phyloP scores from a whole-genome alignment of 345 rosid genomes.

The Trapa incisa region DNA sequence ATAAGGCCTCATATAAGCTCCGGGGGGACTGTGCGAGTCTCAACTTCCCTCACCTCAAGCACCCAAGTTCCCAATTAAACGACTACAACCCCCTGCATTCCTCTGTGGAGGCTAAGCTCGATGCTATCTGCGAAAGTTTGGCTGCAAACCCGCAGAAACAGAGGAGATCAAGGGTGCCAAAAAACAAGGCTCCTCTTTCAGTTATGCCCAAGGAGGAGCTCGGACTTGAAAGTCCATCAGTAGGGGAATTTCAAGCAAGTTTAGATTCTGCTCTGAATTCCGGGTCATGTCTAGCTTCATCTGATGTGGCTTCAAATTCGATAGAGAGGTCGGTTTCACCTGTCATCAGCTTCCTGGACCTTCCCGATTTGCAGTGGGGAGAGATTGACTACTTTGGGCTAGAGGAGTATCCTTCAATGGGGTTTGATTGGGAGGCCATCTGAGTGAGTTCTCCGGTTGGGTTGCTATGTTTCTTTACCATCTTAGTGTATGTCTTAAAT shows the following conservation, averaged over 20 bases:
- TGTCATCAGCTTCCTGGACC: constrained; percentile 36
- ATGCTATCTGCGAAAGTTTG: constrained; percentile 68
- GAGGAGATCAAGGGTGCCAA: constrained; percentile 27
- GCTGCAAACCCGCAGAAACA: constrained; percentile 25
- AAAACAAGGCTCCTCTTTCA: background rate
- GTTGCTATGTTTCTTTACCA: too few relatives aligned
- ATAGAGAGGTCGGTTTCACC: constrained; percentile 48
- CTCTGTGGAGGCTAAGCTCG: constrained; percentile 71
- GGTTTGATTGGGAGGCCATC: constrained; percentile 84
- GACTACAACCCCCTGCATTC: constrained; percentile 71
- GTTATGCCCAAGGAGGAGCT: constrained; percentile 13
- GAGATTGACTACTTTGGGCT: constrained; percentile 31
- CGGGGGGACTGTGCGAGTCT: constrained; percentile 81
- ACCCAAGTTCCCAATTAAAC: constrained; percentile 34
- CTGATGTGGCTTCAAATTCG: constrained; percentile 31
- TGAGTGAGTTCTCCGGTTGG: background rate
- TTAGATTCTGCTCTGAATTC: constrained; percentile 4
- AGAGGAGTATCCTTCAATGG: constrained; percentile 69
- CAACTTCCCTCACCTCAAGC: constrained; percentile 59
- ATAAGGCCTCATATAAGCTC: constrained; percentile 71
- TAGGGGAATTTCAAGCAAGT: too few relatives aligned
- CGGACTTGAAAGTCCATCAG: too few relatives aligned
- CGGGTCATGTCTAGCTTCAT: constrained; percentile 1
- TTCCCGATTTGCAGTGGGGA: constrained; percentile 32
- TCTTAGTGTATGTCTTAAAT: background rate